phyloP scores from a whole-genome alignment of 139 green algal species.

The Edaphochlamys debaryana region DNA sequence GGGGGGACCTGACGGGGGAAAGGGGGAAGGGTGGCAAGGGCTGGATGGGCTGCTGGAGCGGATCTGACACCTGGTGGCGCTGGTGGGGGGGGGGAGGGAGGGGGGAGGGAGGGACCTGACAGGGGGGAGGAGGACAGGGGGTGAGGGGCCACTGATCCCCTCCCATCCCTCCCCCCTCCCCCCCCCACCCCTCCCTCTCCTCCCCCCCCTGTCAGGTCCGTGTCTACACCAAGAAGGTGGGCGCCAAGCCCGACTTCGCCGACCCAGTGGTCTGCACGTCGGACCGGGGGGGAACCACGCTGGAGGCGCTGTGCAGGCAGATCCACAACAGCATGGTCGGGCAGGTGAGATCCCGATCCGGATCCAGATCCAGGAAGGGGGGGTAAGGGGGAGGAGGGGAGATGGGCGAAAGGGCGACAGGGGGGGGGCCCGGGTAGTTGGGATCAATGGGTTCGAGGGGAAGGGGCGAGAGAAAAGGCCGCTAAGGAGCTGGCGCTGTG shows the following conservation, averaged over 20 bases:
- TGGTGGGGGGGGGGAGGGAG: constrained; percentile 33
- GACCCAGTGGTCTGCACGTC: constrained; percentile 91
- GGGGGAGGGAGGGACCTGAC: no score
- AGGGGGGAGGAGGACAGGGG: no score
- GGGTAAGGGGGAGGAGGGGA: not conserved
- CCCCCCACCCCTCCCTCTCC: not conserved
- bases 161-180: not conserved
- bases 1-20: no score
- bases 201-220: constrained; percentile 66
- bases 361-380: no score
- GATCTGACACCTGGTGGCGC: constrained; percentile 98
- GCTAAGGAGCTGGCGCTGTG: no score
- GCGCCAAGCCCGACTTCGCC: constrained; percentile 94
- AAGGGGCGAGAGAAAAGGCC: no score
- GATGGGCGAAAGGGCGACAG: no score
- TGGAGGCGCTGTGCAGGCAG: constrained; percentile 88
- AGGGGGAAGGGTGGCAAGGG: no score
- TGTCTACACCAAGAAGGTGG: constrained; percentile 97
- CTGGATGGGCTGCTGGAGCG: constrained; percentile 90
- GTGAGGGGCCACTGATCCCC: no score
- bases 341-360: no score
- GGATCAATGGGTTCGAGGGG: no score
- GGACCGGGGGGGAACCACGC: constrained; percentile 89
- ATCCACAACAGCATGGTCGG: constrained; percentile 85
- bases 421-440: no score